Evolutionary conservation across 345 rosid genomes (phyloP), one percentile per base, ranked within the genome.

Genomic region (Barbarea vulgaris): DNA sequence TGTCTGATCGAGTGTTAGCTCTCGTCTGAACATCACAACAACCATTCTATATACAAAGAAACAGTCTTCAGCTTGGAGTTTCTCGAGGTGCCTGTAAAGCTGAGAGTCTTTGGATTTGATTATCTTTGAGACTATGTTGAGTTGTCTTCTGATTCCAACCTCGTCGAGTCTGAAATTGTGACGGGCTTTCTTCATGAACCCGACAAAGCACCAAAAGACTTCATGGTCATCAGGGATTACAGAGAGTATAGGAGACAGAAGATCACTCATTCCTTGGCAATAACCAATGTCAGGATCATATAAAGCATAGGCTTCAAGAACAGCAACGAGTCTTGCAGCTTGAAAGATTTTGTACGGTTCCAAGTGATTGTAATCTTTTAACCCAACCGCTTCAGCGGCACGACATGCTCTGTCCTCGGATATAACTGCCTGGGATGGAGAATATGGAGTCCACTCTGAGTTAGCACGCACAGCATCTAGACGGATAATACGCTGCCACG

Each of bases 211-310:
- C 97, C 99, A 95, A 80, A 87, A 96, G 27, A 97, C 99, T 68
- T 90, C 98, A 14, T 96, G 90, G 81, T 96, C 99, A 68, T 91
- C 96, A 0, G 89, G 47, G 31, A 96, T 83, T 51, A 88, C 93
- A 30, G 93, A 51, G 70, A 93, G 82, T 75, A 96, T 84, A 3
- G 99, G 99, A 65, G 98, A 86, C 25, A 96, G 93, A 47, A 96
- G 84, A 82, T 96, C 99, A 7, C 99, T 93, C 99, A 96, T 96
- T 53, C 99, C 99, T 82, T 96, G 99, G 74, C 99, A 96, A 52
- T 96, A 96, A 13, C 99, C 99, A 64, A 89, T 93, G 80, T 96
- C 97, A 7, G 94, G 85, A 80, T 96, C 98, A 57, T 93, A 89
- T 27, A 93, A 77, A 27, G 97, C 91, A 73, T 93, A 96, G 24